A percentile compares a stretch with the other conserved stretches of the same genome.
Evolutionary conservation across 768 basidiomycete genomes (phyloP).

Genomic region (Psilocybe tampanensis): DNA sequence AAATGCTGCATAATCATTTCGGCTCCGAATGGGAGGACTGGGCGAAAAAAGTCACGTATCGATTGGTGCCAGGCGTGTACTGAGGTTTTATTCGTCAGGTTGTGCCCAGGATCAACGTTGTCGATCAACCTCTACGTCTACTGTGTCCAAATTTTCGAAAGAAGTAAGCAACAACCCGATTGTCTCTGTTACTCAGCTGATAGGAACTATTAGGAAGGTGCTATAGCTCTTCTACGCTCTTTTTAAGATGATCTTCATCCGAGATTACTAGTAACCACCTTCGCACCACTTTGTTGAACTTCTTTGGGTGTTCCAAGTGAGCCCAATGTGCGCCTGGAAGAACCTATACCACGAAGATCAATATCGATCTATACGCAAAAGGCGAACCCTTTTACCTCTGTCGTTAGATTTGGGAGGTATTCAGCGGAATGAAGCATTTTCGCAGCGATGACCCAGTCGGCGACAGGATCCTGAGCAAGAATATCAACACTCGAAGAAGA

Average conservation of each 20-base stretch:
- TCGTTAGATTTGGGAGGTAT: conserved; percentile 40
- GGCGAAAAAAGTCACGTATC: conserved; percentile 28
- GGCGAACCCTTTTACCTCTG: conserved; percentile 31
- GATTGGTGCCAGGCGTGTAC: conserved; percentile 33
- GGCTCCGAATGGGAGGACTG: conserved; percentile 35
- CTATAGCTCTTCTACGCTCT: conserved; percentile 3
- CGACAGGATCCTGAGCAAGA: conserved; percentile 46
- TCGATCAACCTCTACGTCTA: no score
- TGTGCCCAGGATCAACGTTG: no score
- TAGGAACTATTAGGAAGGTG: no score
- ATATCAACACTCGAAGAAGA: background rate
- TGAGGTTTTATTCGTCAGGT: conserved; percentile 3
- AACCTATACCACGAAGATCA: conserved; percentile 31
- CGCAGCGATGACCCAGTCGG: conserved; percentile 39
- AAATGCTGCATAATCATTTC: conserved; percentile 29
- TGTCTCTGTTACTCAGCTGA: no score
- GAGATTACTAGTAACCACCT: conserved; percentile 49
- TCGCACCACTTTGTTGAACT: conserved; percentile 52
- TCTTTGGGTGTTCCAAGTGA: conserved; percentile 59
- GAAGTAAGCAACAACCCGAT: no score
- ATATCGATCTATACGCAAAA: background rate
- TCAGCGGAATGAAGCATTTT: conserved; percentile 37
- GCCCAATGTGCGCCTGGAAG: conserved; percentile 67
- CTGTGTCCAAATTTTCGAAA: no score
- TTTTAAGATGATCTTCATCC: background rate